phyloP scores from a whole-genome alignment of 2,329 filamentous ascomycete species.

The Coniosporium tulheliwenetii region DNA sequence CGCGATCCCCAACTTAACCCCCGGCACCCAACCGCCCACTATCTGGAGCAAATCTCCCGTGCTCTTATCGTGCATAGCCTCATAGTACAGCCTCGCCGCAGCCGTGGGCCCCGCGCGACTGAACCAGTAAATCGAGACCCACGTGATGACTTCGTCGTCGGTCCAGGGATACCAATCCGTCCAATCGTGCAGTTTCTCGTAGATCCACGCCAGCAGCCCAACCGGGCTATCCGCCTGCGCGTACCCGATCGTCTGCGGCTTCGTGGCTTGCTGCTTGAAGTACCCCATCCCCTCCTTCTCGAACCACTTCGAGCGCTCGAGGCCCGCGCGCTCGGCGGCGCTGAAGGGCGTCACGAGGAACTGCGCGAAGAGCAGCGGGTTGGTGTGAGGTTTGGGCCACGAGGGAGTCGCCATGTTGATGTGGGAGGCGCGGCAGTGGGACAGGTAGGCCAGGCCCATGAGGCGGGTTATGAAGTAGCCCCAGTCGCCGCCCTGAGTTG shows the following conservation, averaged over 20 bases:
- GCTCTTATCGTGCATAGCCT: slow-evolving; percentile 22
- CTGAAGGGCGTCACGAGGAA: slow-evolving; percentile 5
- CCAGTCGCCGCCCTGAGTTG: slow-evolving; percentile 6
- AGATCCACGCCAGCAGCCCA: slow-evolving; percentile 14
- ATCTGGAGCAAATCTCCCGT: neutral
- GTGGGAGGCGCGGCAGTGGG: slow-evolving; percentile 1
- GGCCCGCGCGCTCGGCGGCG: slow-evolving; percentile 4
- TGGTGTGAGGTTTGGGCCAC: slow-evolving; percentile 4
- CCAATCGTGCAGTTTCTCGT: slow-evolving; percentile 15
- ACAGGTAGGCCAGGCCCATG: slow-evolving; percentile 4
- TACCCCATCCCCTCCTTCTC: slow-evolving; percentile 9
- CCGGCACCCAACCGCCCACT: neutral
- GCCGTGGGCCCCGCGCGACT: slow-evolving; percentile 43
- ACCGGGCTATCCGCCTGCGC: slow-evolving; percentile 17
- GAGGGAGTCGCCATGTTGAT: neutral
- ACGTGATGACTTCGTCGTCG: slow-evolving; percentile 48
- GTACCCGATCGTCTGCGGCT: slow-evolving; percentile 13
- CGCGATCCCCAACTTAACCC: slow-evolving; percentile 21
- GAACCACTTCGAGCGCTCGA: slow-evolving; percentile 7
- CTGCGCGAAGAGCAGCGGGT: slow-evolving; percentile 5
- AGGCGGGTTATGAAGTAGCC: slow-evolving; percentile 3
- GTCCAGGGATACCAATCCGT: slow-evolving; percentile 30
- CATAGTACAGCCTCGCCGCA: slow-evolving; percentile 45
- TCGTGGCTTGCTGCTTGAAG: slow-evolving; percentile 9
- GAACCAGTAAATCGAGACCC: slow-evolving; percentile 49